Evolutionary conservation across 148 eudicot species (phyloP), one percentile per base, ranked within the genome.

Genomic region (Camellia granthamiana): DNA sequence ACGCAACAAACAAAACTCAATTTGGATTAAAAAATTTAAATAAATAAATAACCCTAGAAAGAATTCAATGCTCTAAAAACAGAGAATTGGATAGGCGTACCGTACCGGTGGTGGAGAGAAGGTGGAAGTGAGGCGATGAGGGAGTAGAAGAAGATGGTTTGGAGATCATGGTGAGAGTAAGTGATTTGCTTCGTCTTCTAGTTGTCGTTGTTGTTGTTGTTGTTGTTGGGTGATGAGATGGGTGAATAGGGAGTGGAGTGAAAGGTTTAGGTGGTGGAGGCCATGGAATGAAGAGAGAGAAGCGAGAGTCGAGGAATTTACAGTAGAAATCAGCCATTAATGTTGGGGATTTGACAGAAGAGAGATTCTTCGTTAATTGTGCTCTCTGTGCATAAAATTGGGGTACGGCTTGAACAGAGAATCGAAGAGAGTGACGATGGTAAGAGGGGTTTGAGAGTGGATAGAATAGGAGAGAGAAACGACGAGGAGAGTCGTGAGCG

Each of bases 31-130:
- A 49, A 1, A 49, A 49, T 2, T 30, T 30, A 30, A 49, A 49
- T 49, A 3, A 49, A 49, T 1, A 5, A 49, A 18, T 0, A 64
- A 64, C 0, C 41, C 10, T 30, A 21, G 23, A 15, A 23, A 19
- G 38, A 7, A 7, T 19, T 21, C 4, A 64, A 0, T 18, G 8
- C 41, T 64, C 23, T 23, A n/a, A 11, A 73, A 13, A 13, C 47
- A 55, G 47, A 55, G 47, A 56, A 23, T 41, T 38, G 65, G 51
- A 30, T n/a, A 74, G 74, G 41, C 56, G 16, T 84, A 87, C 89
- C 56, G 16, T 84, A 87, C 89, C 86, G 9, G 78, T 47, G 52
- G 76, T 84, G 18, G 89, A 83, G 80, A 87, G 23, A 66, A 87
- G 54, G 59, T 82, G 85, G 9, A 71, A n/a, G 13, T 80, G 66